Evolutionary conservation across 2,329 filamentous ascomycete genomes (phyloP), one percentile per base, ranked within the genome.

Genomic region (Geosmithia putterillii): DNA sequence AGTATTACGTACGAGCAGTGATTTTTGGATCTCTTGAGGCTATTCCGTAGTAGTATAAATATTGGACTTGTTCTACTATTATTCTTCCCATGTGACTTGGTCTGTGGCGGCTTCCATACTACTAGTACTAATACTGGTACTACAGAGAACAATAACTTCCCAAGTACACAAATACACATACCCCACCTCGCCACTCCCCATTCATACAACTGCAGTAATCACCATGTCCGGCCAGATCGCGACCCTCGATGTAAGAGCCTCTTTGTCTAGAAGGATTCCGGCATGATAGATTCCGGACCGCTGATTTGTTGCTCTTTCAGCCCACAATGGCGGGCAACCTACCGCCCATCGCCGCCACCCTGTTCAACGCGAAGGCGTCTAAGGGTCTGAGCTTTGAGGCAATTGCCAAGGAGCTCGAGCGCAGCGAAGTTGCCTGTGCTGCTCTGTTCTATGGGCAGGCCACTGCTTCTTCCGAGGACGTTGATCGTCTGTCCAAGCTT

Each of bases 391-490:
- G 73, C 54, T 95, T 95, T 58, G 85, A 87, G 58, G 66, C 76
- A 38, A 88, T 95, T 54, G 86, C 78, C 42, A 64, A 79, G 51
- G 70, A 79, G 23, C 72, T 95, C 44, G 80, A 79, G 48, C 83
- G 88, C 49, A 79, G 82, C 56, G 85, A 95, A 64, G 85, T 95
- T 37, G 86, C 86, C 36, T 77, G 84, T 3, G 89, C 89, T 2
- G 88, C 88, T 2, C 68, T 95, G 49, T 95, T 95, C 73, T 95
- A 95, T 60, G 89, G 89, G 23, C 86, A 92, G 60, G 79, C 83
- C 6, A 77, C 77, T 53, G 84, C 86, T 1, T 83, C 80, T 0
- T 55, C 74, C 0, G 81, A 85, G 48, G 86, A 92, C 47, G 54
- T 71, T 50, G 61, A 73, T 45, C 81, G 77, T 46, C 76, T 95